Percentiles rank a stretch among this genome's conserved stretches.
Conservation (phyloP, 1,139 yeast genomes). For the Diutina siamensis region DNA sequence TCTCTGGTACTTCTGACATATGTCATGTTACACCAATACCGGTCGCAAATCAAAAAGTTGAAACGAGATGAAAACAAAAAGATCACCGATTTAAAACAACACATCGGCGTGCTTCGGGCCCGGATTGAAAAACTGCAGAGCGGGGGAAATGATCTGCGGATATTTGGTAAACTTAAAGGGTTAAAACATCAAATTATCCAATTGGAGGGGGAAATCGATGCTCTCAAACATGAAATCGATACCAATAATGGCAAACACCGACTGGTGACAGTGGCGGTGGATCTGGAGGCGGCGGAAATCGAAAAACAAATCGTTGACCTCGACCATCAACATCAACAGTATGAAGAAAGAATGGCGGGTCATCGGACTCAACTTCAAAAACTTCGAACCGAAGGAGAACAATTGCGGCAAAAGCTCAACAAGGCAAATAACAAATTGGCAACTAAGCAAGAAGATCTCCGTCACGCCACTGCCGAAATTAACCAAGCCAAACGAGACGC, state of each 20-base stretch:
- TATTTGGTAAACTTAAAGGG: slow-evolving; percentile 30
- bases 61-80: slow-evolving; percentile 76
- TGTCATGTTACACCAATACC: background rate
- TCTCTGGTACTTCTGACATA: slow-evolving; percentile 1
- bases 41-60: background rate
- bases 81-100: slow-evolving; percentile 12
- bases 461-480: slow-evolving; percentile 18
- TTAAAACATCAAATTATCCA: slow-evolving; percentile 31
- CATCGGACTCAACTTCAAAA: slow-evolving; percentile 16
- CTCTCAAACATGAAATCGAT: slow-evolving; percentile 13
- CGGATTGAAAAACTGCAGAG: slow-evolving; percentile 1
- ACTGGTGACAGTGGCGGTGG: slow-evolving; percentile 9
- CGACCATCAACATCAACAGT: slow-evolving; percentile 15
- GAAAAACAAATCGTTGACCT: slow-evolving; percentile 19
- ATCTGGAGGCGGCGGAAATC: slow-evolving; percentile 8
- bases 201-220: slow-evolving; percentile 25
- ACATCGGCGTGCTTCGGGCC: background rate
- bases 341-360: slow-evolving; percentile 18
- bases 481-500: slow-evolving; percentile 20
- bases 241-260: background rate
- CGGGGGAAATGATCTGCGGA: slow-evolving; percentile 17
- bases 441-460: slow-evolving; percentile 17
- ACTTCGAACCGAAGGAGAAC: slow-evolving; percentile 14
- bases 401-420: slow-evolving; percentile 16
- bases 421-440: slow-evolving; percentile 19